A percentile compares a stretch with the other conserved stretches of the same genome.
These are phyloP conservation scores for Arctium minus DNA, from an alignment of 129 eudicot genomes.

Conservation along the genomic window DNA sequence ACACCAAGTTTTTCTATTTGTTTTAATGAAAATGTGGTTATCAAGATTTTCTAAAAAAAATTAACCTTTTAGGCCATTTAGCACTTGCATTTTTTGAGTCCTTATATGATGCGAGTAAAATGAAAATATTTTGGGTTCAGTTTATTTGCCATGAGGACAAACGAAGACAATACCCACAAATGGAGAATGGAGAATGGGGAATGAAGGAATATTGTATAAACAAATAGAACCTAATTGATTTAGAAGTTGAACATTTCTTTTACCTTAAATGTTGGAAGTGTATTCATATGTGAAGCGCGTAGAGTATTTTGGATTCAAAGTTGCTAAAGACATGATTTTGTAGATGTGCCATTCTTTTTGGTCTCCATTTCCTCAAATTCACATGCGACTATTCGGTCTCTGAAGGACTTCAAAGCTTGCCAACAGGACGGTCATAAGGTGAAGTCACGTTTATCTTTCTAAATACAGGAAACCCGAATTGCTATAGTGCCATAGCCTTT, in stretches of 20 bases:
- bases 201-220: neutral
- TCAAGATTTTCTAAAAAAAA: neutral
- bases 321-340: slow-evolving; percentile 20
- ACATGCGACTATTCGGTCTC: slow-evolving; percentile 51
- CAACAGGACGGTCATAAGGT: slow-evolving; percentile 63
- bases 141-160: neutral
- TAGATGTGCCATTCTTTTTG: slow-evolving; percentile 87
- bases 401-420: slow-evolving; percentile 70
- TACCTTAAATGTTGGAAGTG: neutral
- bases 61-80: neutral
- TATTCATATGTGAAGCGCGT: neutral
- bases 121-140: neutral
- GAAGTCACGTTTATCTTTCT: neutral
- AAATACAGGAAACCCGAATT: neutral
- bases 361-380: slow-evolving; percentile 66
- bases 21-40: neutral
- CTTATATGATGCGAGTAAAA: neutral
- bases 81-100: neutral
- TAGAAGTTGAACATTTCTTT: neutral
- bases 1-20: slow-evolving; percentile 1
- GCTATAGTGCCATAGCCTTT: neutral
- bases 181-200: neutral
- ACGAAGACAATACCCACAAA: neutral
- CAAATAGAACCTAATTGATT: neutral
- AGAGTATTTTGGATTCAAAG: neutral